Evolutionary conservation across 108 stramenopile genomes (phyloP).

Genomic region (Fragilaria radians): DNA sequence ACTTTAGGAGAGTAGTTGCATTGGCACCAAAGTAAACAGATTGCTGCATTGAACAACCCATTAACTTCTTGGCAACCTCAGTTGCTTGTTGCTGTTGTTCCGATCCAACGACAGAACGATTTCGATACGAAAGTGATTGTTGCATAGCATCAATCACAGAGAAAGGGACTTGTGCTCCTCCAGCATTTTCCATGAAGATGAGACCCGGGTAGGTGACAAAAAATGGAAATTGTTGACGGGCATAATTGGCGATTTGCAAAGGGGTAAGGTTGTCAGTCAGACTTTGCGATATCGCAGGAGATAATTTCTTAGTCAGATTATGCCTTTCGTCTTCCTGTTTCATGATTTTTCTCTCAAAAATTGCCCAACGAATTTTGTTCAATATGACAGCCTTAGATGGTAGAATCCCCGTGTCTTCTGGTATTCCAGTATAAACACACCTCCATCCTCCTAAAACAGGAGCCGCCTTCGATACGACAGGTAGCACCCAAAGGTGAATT

Average conservation of each 20-base stretch:
- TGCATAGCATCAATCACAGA: conserved; percentile 42
- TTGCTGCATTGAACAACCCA: conserved; percentile 28
- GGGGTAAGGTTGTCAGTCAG: background rate
- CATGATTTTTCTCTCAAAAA: conserved; percentile 51
- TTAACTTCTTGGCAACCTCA: conserved; percentile 24
- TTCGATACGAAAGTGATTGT: conserved; percentile 33
- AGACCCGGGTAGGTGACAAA: conserved; percentile 26
- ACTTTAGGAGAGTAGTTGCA: conserved; percentile 54
- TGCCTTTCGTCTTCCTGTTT: conserved; percentile 4
- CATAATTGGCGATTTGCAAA: conserved; percentile 23
- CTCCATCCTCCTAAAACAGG: conserved; percentile 44
- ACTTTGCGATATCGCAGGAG: conserved; percentile 7
- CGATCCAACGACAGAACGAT: conserved; percentile 53
- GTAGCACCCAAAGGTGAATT: conserved; percentile 65
- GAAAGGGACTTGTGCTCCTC: conserved; percentile 73
- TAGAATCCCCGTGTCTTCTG: conserved; percentile 16
- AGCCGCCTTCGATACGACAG: conserved; percentile 20
- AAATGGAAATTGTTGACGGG: conserved; percentile 66
- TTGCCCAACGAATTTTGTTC: conserved; percentile 76
- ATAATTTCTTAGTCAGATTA: conserved; percentile 9
- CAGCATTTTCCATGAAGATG: conserved; percentile 82
- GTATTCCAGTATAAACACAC: conserved; percentile 32
- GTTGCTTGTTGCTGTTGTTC: conserved; percentile 40
- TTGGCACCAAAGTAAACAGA: conserved; percentile 54
- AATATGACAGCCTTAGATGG: conserved; percentile 76